These are phyloP conservation scores for Thymus mandschuricus DNA, from an alignment of 257 asterid species.

Conservation along the genomic window DNA sequence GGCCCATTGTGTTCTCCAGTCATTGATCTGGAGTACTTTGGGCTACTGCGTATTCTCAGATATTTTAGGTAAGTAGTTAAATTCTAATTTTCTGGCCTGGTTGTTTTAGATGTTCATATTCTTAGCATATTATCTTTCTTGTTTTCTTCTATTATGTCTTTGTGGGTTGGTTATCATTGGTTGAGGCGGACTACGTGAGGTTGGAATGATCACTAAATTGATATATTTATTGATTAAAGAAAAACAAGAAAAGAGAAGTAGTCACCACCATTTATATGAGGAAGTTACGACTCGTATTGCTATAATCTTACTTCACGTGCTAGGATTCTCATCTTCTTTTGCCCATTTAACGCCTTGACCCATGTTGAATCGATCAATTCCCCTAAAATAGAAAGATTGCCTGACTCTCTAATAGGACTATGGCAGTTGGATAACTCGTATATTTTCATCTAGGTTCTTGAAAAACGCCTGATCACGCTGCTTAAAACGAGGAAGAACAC, in stretches of 20 bases:
- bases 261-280: too few species aligned
- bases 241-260: too few species aligned
- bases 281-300: too few species aligned
- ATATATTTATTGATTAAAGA: too few species aligned
- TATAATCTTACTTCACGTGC: too few species aligned
- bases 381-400: background rate
- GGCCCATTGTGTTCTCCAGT: constrained; percentile 68
- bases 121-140: too few species aligned
- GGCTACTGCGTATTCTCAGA: constrained; percentile 71
- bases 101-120: background rate
- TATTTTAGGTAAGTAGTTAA: constrained; percentile 52
- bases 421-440: background rate
- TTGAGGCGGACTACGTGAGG: too few species aligned
- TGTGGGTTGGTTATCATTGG: too few species aligned
- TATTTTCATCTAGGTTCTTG: constrained; percentile 25
- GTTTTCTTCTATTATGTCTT: too few species aligned
- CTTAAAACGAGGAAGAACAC: constrained; percentile 51
- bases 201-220: too few species aligned
- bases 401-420: background rate
- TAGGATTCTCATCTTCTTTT: too few species aligned
- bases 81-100: background rate
- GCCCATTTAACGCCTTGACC: too few species aligned
- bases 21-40: constrained; percentile 69
- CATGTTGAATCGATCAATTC: background rate
- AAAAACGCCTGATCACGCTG: constrained; percentile 65